A percentile compares a stretch with the other conserved stretches of the same genome.
Conservation (phyloP, 768 basidiomycete species). For the Lentinula lateritia region DNA sequence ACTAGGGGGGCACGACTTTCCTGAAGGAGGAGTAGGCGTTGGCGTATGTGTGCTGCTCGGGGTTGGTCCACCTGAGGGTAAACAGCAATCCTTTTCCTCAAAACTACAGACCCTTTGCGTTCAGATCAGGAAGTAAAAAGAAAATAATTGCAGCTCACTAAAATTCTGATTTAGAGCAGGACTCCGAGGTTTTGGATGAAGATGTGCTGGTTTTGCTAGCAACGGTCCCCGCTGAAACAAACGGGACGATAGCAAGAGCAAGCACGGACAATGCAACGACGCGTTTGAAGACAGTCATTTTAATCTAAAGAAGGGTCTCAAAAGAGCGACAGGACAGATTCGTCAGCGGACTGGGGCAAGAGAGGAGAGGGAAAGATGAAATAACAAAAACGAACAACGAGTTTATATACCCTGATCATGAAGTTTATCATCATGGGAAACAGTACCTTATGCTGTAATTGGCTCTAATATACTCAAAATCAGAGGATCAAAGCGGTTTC, state of each 20-base stretch:
- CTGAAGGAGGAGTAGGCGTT: conserved; percentile 41
- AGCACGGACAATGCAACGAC: conserved; percentile 21
- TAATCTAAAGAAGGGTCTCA: conserved; percentile 18
- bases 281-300: conserved; percentile 30
- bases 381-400: conserved; percentile 3
- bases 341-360: conserved; percentile 10
- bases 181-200: conserved; percentile 10
- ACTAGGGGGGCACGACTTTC: conserved; percentile 37
- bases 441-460: conserved; percentile 6
- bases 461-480: background rate
- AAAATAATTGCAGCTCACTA: conserved; percentile 20
- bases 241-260: conserved; percentile 27
- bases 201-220: conserved; percentile 10
- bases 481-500: background rate
- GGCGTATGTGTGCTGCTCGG: conserved; percentile 20
- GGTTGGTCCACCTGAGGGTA: conserved; percentile 34
- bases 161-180: conserved; percentile 25
- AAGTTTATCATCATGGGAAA: background rate
- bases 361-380: conserved; percentile 15
- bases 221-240: conserved; percentile 25
- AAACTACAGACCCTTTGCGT: conserved; percentile 18
- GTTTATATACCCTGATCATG: background rate
- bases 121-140: background rate
- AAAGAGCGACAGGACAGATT: conserved; percentile 24
- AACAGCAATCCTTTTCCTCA: conserved; percentile 31